Evolutionary conservation across 345 rosid genomes (phyloP).

Genomic region (Fremontodendron californicum): DNA sequence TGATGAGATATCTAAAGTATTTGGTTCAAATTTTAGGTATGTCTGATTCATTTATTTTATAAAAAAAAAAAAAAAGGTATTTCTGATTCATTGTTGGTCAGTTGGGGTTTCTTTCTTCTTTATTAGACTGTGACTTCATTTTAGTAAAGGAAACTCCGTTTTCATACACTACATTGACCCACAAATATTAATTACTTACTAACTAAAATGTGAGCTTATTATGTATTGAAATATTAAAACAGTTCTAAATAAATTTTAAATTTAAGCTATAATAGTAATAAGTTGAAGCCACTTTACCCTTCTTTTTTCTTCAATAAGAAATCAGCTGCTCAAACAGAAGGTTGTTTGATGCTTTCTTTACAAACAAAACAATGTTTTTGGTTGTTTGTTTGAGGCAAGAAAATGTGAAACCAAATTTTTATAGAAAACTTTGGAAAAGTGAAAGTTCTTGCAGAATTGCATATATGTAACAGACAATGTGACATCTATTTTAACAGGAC

Average conservation of each 20-base stretch:
- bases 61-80: no score
- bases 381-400: not conserved
- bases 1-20: not conserved
- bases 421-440: not conserved
- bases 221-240: no score
- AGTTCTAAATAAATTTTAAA: no score
- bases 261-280: no score
- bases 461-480: not conserved
- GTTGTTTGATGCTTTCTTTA: not conserved
- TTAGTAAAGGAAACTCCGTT: not conserved
- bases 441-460: not conserved
- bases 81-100: not conserved
- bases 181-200: not conserved
- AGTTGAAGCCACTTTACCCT: no score
- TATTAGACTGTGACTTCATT: not conserved
- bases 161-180: no score
- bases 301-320: no score
- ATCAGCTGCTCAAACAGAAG: no score
- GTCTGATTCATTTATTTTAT: no score
- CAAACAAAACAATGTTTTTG: not conserved
- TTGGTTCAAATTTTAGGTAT: not conserved
- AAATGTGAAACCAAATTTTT: not conserved
- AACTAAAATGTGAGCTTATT: not conserved
- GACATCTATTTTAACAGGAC: not conserved
- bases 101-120: not conserved